These are phyloP conservation scores for Apiospora rasikravindrae DNA, from an alignment of 2,329 filamentous ascomycete species.

Conservation along the genomic window DNA sequence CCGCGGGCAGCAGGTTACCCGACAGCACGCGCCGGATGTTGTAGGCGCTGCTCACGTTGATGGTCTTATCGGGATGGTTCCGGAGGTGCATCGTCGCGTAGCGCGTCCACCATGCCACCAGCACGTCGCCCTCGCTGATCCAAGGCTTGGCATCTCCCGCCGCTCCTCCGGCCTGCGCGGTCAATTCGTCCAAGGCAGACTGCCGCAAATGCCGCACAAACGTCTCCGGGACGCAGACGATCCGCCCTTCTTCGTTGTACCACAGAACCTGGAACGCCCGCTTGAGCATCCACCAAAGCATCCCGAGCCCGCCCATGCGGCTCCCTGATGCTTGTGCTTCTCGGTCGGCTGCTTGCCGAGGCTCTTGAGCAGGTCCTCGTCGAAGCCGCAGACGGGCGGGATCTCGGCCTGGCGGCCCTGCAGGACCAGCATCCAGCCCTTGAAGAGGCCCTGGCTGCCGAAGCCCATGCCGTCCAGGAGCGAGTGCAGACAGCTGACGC, in stretches of 20 bases:
- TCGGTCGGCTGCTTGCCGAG: background rate
- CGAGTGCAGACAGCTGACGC: background rate
- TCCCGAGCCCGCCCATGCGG: background rate
- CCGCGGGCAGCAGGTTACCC: conserved; percentile 34
- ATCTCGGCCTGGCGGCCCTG: conserved; percentile 4
- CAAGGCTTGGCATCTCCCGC: conserved; percentile 38
- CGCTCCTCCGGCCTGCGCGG: conserved; percentile 22
- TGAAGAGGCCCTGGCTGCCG: background rate
- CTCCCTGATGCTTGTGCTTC: background rate
- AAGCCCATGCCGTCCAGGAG: background rate
- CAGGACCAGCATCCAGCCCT: background rate
- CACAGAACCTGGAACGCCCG: background rate
- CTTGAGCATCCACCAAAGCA: background rate
- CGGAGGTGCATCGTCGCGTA: conserved; percentile 32
- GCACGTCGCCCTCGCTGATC: conserved; percentile 52
- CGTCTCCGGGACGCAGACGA: conserved; percentile 44
- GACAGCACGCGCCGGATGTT: conserved; percentile 41
- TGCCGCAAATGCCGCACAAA: conserved; percentile 36
- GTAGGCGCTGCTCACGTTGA: conserved; percentile 47
- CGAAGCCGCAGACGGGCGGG: conserved; percentile 12
- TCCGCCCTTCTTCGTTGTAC: conserved; percentile 35
- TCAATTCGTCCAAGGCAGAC: conserved; percentile 38
- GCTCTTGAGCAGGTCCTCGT: background rate
- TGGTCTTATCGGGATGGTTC: conserved; percentile 32
- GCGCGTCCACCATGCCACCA: conserved; percentile 48